phyloP scores from a whole-genome alignment of 2,329 filamentous ascomycete species.

The Setomelanomma holmii region DNA sequence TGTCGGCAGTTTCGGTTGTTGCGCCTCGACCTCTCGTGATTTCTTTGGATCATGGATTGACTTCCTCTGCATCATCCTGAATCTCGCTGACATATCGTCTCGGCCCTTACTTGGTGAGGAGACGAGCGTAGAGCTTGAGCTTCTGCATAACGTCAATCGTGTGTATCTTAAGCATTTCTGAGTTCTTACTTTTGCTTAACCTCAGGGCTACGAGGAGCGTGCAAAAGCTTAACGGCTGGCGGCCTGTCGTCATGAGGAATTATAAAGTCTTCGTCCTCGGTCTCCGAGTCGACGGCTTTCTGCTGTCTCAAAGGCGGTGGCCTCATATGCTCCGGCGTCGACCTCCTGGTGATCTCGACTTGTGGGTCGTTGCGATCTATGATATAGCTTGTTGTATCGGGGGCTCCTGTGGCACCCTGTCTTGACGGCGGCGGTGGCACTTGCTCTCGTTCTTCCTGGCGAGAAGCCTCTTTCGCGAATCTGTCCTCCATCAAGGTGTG shows the following conservation, averaged over 20 bases:
- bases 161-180: no score
- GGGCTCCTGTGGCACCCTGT: background rate
- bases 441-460: no score
- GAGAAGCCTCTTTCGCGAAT: no score
- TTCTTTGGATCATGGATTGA: constrained; percentile 27
- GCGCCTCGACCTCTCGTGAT: constrained; percentile 1
- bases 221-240: background rate
- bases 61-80: constrained; percentile 24
- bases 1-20: background rate
- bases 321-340: background rate
- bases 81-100: constrained; percentile 20
- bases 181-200: constrained; percentile 4
- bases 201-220: constrained; percentile 9
- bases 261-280: constrained; percentile 11
- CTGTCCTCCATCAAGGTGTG: no score
- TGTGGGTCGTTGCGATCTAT: no score
- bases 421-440: background rate
- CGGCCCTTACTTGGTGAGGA: constrained; percentile 9
- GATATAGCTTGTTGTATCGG: background rate
- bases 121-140: background rate
- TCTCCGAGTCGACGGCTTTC: constrained; percentile 5
- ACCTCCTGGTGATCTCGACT: no score
- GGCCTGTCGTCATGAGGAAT: background rate
- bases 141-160: constrained; percentile 11
- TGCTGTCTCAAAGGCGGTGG: background rate